Evolutionary conservation across 805 yeast genomes (phyloP), one percentile per base, ranked within the genome.

Genomic region (Yarrowia divulgata): DNA sequence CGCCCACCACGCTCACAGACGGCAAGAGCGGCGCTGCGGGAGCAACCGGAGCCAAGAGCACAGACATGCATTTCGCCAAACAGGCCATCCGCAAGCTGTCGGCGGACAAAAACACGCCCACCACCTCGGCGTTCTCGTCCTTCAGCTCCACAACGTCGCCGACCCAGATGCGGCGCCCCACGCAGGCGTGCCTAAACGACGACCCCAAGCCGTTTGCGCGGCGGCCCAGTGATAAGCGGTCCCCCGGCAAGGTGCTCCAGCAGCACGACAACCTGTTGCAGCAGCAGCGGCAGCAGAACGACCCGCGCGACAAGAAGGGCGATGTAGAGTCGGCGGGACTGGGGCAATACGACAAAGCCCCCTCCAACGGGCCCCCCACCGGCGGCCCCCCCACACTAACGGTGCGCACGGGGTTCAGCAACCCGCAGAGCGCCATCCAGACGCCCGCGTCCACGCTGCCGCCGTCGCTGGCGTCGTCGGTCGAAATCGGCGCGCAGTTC

Each of bases 391-490:
- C 70, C 29, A 69, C 71, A 49, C 72, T 72, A 35, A 62, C 70
- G 57, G 71, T 71, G 69, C 72, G 72, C 67, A 71, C 72, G 12
- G 68, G 71, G 43, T 72, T 72, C 23, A 67, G 75, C 14, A 73
- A 76, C 70, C 77, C 76, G 70, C 75, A 74, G 54, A 72, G 71
- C 54, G 75, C 79, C 14, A 77, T 77, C 60, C 75, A 76, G 67
- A 76, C 77, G 35, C 80, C 80, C 9, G 79, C 78, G 12, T 69
- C 75, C 32, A 75, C 77, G 9, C 73, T 73, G 48, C 70, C 72
- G 23, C 73, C 76, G 32, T 68, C 64, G 29, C 73, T 73, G 46
- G 69, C 69, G 16, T 63, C 71, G 46, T 72, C 74, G 12, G 72
- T 71, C n/a, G 79, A 75, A 50, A 77, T 77, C 57, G 80, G 80